phyloP scores from a whole-genome alignment of 108 stramenopile species.

The Pseudonitzschia delicatissima region DNA sequence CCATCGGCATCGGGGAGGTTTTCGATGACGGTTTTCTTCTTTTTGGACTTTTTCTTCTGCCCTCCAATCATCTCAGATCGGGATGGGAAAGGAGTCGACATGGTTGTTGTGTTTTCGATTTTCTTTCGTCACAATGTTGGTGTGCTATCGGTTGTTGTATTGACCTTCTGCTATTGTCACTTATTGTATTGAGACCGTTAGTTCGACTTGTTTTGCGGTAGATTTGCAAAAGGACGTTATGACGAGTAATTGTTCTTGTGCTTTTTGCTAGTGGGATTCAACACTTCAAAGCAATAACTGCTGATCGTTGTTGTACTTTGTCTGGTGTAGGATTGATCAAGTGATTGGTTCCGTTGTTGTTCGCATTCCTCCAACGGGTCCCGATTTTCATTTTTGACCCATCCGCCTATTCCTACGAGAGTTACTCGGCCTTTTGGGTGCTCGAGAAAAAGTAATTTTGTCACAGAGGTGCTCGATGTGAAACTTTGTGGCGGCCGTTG shows the following conservation, averaged over 20 bases:
- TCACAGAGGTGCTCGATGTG: background rate
- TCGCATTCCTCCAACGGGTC: background rate
- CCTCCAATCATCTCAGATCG: background rate
- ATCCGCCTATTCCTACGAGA: background rate
- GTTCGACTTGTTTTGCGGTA: background rate
- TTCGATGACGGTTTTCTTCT: conserved; percentile 5
- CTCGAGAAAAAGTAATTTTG: background rate
- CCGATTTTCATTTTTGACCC: background rate
- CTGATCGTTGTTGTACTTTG: background rate
- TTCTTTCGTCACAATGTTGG: background rate
- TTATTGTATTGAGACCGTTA: background rate
- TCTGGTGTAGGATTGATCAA: background rate
- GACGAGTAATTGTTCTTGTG: background rate
- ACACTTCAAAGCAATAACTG: background rate
- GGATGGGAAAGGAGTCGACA: background rate
- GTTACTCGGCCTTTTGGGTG: background rate
- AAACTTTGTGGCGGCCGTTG: no score
- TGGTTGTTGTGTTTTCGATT: background rate
- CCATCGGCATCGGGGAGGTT: background rate
- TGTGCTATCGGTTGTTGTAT: background rate
- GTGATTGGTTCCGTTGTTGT: background rate
- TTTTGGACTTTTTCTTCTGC: background rate
- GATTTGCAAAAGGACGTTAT: background rate
- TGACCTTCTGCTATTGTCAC: background rate
- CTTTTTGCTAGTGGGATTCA: background rate